phyloP scores from a whole-genome alignment of 768 basidiomycete genomes.

The Cystobasidium onofrii region DNA sequence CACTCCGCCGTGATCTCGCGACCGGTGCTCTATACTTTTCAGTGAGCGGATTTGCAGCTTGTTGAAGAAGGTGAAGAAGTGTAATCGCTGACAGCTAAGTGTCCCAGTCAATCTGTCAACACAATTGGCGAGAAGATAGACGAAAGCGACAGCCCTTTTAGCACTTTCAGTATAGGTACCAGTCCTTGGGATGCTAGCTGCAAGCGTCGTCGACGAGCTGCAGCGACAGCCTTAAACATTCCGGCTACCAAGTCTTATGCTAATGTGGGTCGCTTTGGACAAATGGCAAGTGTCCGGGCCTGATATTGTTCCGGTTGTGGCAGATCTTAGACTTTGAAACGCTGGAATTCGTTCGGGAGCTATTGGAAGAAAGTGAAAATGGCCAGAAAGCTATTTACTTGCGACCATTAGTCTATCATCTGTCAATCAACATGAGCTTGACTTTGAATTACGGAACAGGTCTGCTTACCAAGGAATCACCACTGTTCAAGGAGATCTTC shows the following conservation, averaged over 20 bases:
- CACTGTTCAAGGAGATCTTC: constrained; percentile 5
- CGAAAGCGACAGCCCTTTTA: constrained; percentile 1
- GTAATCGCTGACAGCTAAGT: too few species aligned
- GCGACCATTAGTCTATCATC: background rate
- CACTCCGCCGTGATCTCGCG: background rate
- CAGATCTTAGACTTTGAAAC: constrained; percentile 11
- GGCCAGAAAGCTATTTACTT: background rate
- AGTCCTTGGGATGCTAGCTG: constrained; percentile 7
- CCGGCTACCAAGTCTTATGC: background rate
- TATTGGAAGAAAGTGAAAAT: background rate
- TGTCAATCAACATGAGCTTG: constrained; percentile 11
- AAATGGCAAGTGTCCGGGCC: background rate
- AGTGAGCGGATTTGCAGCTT: too few species aligned
- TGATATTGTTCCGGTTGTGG: background rate
- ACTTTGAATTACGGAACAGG: constrained; percentile 5
- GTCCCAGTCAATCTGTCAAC: constrained; percentile 7
- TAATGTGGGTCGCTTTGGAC: background rate
- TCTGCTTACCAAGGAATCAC: background rate
- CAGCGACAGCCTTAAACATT: background rate
- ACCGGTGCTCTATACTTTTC: background rate
- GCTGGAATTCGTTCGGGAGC: background rate
- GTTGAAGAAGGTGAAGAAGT: too few species aligned
- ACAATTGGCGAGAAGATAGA: background rate
- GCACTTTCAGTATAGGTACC: background rate
- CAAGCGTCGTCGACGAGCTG: background rate